These are phyloP conservation scores for Aspergillus glaucus DNA, from an alignment of 2,329 filamentous ascomycete species.

Conservation along the genomic window DNA sequence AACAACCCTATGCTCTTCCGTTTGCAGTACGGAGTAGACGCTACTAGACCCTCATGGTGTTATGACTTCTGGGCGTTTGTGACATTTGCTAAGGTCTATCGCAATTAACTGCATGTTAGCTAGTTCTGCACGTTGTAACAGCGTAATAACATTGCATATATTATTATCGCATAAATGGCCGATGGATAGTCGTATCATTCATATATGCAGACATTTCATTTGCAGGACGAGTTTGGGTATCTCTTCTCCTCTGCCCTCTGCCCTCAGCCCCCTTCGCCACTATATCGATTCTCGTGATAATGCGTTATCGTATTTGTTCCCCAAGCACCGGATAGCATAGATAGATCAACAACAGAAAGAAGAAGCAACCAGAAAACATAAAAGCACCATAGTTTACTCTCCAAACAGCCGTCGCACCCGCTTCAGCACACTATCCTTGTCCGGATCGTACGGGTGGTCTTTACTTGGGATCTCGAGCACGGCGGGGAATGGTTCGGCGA, in stretches of 20 bases:
- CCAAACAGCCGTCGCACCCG: slow-evolving; percentile 70
- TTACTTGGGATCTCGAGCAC: slow-evolving; percentile 97
- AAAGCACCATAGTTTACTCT: slow-evolving; percentile 33
- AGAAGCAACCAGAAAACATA: background rate
- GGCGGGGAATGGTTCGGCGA: slow-evolving; percentile 91
- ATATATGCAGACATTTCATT: too few species aligned
- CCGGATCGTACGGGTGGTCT: slow-evolving; percentile 96
- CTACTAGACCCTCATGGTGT: background rate
- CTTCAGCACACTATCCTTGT: slow-evolving; percentile 96
- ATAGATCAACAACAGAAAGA: background rate
- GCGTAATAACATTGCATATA: too few species aligned
- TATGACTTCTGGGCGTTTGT: background rate
- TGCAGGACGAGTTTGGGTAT: too few species aligned
- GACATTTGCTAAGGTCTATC: too few species aligned
- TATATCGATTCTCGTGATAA: too few species aligned
- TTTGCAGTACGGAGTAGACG: background rate
- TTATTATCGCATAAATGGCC: too few species aligned
- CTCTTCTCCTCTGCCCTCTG: too few species aligned
- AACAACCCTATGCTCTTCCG: background rate
- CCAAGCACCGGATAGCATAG: background rate
- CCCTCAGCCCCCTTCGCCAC: too few species aligned
- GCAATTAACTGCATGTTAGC: too few species aligned
- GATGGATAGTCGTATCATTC: too few species aligned
- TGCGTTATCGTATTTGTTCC: too few species aligned
- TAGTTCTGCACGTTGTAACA: too few species aligned